phyloP scores from a whole-genome alignment of 352 stramenopile species.

The Pilasporangium apinafurcum region DNA sequence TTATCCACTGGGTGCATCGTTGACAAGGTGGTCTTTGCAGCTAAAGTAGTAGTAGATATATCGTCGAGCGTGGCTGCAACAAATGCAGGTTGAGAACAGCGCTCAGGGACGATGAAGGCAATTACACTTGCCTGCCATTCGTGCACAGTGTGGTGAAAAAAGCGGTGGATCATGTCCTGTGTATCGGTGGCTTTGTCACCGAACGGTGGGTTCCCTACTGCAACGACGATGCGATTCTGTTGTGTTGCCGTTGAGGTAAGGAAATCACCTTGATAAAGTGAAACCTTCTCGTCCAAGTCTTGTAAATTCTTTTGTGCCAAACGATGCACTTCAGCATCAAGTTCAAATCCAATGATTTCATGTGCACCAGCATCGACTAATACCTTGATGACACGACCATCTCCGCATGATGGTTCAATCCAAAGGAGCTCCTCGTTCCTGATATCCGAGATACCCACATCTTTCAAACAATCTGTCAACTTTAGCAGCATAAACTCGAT shows the following conservation, averaged over 20 bases:
- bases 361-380: slow-evolving; percentile 30
- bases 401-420: slow-evolving; percentile 71
- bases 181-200: slow-evolving; percentile 15
- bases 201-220: slow-evolving; percentile 68
- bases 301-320: slow-evolving; percentile 11
- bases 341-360: slow-evolving; percentile 48
- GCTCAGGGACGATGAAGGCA: slow-evolving; percentile 65
- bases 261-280: slow-evolving; percentile 44
- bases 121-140: slow-evolving; percentile 47
- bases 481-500: slow-evolving; percentile 27
- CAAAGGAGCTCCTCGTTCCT: slow-evolving; percentile 26
- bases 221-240: slow-evolving; percentile 18
- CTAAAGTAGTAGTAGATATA: too few relatives aligned
- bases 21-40: slow-evolving; percentile 14
- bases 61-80: slow-evolving; percentile 28
- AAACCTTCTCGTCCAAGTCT: slow-evolving; percentile 3
- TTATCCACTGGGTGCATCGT: neutral
- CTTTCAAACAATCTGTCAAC: too few relatives aligned
- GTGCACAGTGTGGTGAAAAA: slow-evolving; percentile 35
- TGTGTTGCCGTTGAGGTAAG: slow-evolving; percentile 21
- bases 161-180: slow-evolving; percentile 46
- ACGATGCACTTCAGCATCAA: slow-evolving; percentile 29
- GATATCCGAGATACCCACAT: too few relatives aligned
- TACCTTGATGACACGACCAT: slow-evolving; percentile 42
- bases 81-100: slow-evolving; percentile 37